Conservation (phyloP, 2,329 filamentous ascomycete genomes). For the Calycina marina region DNA sequence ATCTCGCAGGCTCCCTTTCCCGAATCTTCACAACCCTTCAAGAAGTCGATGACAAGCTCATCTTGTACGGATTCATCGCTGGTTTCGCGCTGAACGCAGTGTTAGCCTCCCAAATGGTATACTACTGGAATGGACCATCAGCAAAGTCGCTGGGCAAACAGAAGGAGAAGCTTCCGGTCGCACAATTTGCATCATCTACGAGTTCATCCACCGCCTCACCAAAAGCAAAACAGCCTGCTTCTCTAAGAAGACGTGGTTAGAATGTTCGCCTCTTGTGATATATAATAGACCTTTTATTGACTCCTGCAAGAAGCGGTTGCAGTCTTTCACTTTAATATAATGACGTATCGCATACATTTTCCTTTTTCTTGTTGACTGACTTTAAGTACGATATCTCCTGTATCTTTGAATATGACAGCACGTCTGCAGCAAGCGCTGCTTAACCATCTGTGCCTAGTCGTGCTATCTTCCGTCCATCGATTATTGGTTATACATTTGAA, state of each 20-base stretch:
- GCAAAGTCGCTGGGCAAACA: constrained; percentile 30
- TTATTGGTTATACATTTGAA: no score
- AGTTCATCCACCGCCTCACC: constrained; percentile 11
- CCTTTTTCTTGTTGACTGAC: no score
- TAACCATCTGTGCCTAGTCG: no score
- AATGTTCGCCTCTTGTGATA: constrained; percentile 4
- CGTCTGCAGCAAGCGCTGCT: no score
- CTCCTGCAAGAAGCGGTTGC: constrained; percentile 1
- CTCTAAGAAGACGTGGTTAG: constrained; percentile 15
- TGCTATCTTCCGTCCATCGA: no score
- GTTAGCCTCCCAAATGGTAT: constrained; percentile 79
- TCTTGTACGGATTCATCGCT: constrained; percentile 86
- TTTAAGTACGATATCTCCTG: no score
- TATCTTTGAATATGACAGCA: no score
- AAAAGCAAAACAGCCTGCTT: constrained; percentile 20
- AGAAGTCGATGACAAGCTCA: constrained; percentile 92
- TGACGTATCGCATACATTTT: no score
- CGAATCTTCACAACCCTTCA: constrained; percentile 97
- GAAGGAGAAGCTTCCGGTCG: constrained; percentile 19
- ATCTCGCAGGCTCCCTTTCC: constrained; percentile 79
- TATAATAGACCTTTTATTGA: not conserved
- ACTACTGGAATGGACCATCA: constrained; percentile 76
- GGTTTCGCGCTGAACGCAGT: constrained; percentile 83
- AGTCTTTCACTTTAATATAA: constrained; percentile 1
- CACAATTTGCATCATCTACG: constrained; percentile 4